Percentiles rank a stretch among this genome's conserved stretches.
Evolutionary conservation across 2,329 filamentous ascomycete species (phyloP).

Genomic region (Fusarium albidum): DNA sequence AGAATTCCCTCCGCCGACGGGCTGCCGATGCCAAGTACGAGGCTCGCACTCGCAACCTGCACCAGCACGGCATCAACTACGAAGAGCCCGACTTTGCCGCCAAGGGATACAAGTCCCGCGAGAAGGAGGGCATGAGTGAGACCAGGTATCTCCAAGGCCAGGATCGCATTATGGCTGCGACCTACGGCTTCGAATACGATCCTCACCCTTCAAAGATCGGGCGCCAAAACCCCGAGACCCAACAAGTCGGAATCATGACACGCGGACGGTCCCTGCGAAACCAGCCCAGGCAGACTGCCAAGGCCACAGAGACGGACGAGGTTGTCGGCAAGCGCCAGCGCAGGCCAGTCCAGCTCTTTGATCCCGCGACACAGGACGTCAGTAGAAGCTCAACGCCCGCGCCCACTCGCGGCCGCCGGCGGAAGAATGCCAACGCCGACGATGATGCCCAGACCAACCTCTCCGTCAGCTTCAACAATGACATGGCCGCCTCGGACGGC

Average conservation of each 20-base stretch:
- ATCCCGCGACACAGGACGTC: constrained; percentile 58
- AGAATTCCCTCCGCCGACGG: constrained; percentile 62
- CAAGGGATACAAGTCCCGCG: constrained; percentile 60
- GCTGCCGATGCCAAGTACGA: constrained; percentile 58
- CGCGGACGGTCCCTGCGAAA: constrained; percentile 63
- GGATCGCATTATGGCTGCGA: constrained; percentile 65
- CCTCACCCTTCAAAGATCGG: constrained; percentile 65
- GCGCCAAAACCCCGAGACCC: constrained; percentile 64
- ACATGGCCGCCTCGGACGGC: constrained; percentile 42
- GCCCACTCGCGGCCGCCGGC: constrained; percentile 43
- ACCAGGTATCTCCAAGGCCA: constrained; percentile 59
- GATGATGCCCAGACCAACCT: constrained; percentile 39
- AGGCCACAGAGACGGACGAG: constrained; percentile 63
- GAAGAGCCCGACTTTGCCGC: constrained; percentile 62
- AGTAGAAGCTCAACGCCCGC: constrained; percentile 63
- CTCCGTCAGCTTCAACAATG: constrained; percentile 46
- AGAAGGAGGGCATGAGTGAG: constrained; percentile 53
- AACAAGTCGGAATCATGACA: constrained; percentile 60
- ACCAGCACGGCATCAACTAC: constrained; percentile 52
- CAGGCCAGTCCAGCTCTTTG: constrained; percentile 60
- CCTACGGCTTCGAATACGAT: constrained; percentile 70
- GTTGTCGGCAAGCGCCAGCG: constrained; percentile 62
- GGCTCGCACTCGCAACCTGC: constrained; percentile 52
- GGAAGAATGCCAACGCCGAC: constrained; percentile 43
- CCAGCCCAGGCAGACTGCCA: constrained; percentile 65